Evolutionary conservation across 2,329 filamentous ascomycete species (phyloP).

Genomic region (Chrysoporthe deuterocubensis): DNA sequence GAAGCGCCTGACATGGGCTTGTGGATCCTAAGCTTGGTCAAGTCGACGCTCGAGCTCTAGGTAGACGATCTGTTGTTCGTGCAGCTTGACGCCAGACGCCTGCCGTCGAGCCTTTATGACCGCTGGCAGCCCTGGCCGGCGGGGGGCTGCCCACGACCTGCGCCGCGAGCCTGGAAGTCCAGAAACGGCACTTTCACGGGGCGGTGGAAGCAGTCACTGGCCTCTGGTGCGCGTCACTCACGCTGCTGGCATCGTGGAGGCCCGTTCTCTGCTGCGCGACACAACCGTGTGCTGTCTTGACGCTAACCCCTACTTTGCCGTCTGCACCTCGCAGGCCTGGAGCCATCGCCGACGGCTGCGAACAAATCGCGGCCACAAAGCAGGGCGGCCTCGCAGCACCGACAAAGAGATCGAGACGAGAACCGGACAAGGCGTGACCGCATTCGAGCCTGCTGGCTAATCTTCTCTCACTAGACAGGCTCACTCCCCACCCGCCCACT

Average conservation of each 20-base stretch:
- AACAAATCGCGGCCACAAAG: not conserved
- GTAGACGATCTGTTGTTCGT: not conserved
- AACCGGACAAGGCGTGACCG: not conserved
- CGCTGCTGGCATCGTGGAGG: not conserved
- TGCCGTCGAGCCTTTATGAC: not conserved
- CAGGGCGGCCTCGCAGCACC: not conserved
- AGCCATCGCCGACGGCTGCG: not conserved
- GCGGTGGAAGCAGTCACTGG: not conserved
- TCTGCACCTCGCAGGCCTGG: not conserved
- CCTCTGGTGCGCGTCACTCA: slow-evolving; percentile 1
- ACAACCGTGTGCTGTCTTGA: not conserved
- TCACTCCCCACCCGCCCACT: not conserved
- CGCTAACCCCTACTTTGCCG: not conserved
- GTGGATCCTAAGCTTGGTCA: slow-evolving; percentile 1
- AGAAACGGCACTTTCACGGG: not conserved
- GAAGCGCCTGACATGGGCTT: not conserved
- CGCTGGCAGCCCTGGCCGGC: not conserved
- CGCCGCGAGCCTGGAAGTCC: not conserved
- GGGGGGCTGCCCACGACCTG: not conserved
- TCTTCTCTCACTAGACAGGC: slow-evolving; percentile 1
- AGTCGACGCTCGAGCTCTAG: slow-evolving; percentile 1
- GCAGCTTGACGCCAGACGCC: slow-evolving; percentile 3
- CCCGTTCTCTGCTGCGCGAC: not conserved
- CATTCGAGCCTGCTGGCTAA: slow-evolving; percentile 17
- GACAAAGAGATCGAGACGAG: not conserved